These are phyloP conservation scores for Phytophthora nicotianae DNA, from an alignment of 352 stramenopile species.

Conservation along the genomic window DNA sequence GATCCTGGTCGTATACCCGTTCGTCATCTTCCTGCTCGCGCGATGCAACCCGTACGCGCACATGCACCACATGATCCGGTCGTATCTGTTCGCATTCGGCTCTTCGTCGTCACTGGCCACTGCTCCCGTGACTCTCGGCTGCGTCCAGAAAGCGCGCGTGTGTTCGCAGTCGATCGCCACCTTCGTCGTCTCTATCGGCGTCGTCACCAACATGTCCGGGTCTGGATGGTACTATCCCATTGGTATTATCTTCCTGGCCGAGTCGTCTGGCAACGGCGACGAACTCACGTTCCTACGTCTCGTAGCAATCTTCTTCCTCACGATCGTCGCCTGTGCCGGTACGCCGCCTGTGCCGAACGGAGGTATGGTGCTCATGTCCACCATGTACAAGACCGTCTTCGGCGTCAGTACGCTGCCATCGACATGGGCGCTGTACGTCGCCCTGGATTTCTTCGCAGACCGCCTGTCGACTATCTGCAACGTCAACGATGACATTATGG, in stretches of 20 bases:
- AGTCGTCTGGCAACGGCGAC: slow-evolving; percentile 61
- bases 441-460: slow-evolving; percentile 71
- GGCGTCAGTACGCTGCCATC: slow-evolving; percentile 47
- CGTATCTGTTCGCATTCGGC: slow-evolving; percentile 73
- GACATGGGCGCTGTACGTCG: slow-evolving; percentile 62
- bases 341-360: slow-evolving; percentile 60
- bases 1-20: slow-evolving; percentile 60
- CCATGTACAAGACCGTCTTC: slow-evolving; percentile 71
- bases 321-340: slow-evolving; percentile 54
- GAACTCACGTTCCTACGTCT: slow-evolving; percentile 53
- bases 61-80: slow-evolving; percentile 67
- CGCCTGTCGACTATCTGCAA: slow-evolving; percentile 75
- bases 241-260: slow-evolving; percentile 61
- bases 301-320: slow-evolving; percentile 59
- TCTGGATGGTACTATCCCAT: slow-evolving; percentile 70
- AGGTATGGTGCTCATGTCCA: slow-evolving; percentile 60
- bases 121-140: slow-evolving; percentile 66
- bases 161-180: slow-evolving; percentile 78
- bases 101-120: slow-evolving; percentile 72
- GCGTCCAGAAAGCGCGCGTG: slow-evolving; percentile 61
- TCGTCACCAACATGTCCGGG: slow-evolving; percentile 63
- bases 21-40: slow-evolving; percentile 69
- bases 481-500: slow-evolving; percentile 83
- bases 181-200: slow-evolving; percentile 75
- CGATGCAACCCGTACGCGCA: slow-evolving; percentile 72